Percentiles rank a stretch among this genome's conserved stretches.
Evolutionary conservation across 176 grass and related monocot genomes (phyloP).

Genomic region (Canna indica): DNA sequence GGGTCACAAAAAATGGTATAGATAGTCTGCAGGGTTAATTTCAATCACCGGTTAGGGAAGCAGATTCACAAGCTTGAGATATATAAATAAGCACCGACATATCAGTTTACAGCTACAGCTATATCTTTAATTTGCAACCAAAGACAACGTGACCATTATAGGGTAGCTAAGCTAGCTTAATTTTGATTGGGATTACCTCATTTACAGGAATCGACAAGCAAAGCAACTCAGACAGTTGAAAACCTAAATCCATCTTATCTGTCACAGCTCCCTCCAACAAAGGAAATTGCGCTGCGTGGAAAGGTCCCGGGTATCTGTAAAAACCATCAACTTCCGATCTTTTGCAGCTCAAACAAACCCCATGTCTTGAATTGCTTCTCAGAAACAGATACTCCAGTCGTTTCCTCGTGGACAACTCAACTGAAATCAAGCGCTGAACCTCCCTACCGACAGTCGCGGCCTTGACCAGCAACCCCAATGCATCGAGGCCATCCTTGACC

Average conservation of each 20-base stretch:
- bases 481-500: conserved; percentile 44
- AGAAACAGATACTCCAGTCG: neutral
- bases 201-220: conserved; percentile 15
- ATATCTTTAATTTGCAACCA: neutral
- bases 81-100: too few relatives aligned
- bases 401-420: neutral
- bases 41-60: neutral
- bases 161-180: neutral
- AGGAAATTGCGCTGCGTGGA: neutral
- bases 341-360: conserved; percentile 3
- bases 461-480: conserved; percentile 64
- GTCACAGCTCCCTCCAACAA: neutral
- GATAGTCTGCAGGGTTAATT: neutral
- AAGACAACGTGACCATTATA: neutral
- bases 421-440: conserved; percentile 20
- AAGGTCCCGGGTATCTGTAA: neutral
- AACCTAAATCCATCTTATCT: neutral
- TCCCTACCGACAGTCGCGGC: conserved; percentile 48
- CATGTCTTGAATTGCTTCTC: neutral
- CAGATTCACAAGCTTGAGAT: neutral
- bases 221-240: neutral
- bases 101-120: neutral
- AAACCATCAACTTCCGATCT: conserved; percentile 8
- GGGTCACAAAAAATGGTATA: neutral
- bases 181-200: neutral